A percentile compares a stretch with the other conserved stretches of the same genome.
Evolutionary conservation across 345 rosid genomes (phyloP).

Genomic region (Tarenaya hassleriana): DNA sequence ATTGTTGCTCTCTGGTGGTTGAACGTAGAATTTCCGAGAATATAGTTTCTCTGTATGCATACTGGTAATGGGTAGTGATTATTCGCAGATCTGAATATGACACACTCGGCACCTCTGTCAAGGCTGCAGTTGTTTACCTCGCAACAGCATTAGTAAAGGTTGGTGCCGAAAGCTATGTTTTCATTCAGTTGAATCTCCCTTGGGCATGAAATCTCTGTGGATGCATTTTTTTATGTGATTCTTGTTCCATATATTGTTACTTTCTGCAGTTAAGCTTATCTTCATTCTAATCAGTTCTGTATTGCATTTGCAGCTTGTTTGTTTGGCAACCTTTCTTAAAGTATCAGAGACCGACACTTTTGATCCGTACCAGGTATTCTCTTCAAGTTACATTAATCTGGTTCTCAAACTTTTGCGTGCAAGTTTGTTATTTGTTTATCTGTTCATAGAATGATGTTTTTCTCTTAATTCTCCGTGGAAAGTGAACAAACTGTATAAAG

Average conservation of each 20-base stretch:
- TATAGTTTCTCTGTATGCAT: not conserved
- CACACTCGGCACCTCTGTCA: constrained; percentile 84
- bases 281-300: not conserved
- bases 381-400: constrained; percentile 3
- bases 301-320: constrained; percentile 66
- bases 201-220: not conserved
- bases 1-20: not conserved
- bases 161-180: constrained; percentile 11
- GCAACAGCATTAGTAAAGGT: constrained; percentile 92
- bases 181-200: not conserved
- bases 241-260: not conserved
- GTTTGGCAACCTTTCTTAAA: constrained; percentile 86
- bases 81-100: constrained; percentile 83
- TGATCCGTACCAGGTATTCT: constrained; percentile 83
- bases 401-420: not conserved
- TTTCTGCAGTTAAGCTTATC: not conserved
- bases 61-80: constrained; percentile 4
- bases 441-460: not conserved
- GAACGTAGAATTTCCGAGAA: not conserved
- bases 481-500: not conserved
- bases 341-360: constrained; percentile 83
- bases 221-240: not conserved
- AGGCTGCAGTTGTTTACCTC: constrained; percentile 85
- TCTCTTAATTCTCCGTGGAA: not conserved
- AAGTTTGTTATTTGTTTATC: not conserved